Evolutionary conservation across 495 filamentous ascomycete species (phyloP), one percentile per base, ranked within the genome.

Genomic region (Annulohypoxylon stygium): DNA sequence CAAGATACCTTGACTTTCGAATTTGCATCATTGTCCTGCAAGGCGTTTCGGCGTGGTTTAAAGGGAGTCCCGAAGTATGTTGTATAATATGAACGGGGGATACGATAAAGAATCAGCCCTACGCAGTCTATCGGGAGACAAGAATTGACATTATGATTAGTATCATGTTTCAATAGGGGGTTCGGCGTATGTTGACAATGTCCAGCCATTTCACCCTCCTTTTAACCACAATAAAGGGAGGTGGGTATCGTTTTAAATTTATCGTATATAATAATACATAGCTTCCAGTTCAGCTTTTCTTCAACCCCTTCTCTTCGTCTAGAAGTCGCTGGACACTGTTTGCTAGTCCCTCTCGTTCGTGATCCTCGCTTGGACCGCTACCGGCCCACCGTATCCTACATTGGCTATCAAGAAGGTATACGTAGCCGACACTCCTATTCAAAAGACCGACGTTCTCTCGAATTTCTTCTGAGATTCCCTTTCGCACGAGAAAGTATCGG

Each of bases 341-440:
- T 8, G 90, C 89, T 74, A 99, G 74, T 3, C 88, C 86, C 61
- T 91, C 88, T 78, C 86, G 86, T 85, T 98, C 96, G 18, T 84
- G 86, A 4, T 81, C 84, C 51, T 90, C 86, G 12, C 92, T 91
- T 43, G 84, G 79, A n/a, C 93, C 96, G 80, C 93, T 95, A 3
- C 93, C 96, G 0, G 95, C 96, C 96, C 96, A 99, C 37, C 96
- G 88, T 67, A 99, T 98, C 82, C 87, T 91, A 81, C 93, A 97
- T 53, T 93, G 82, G 73, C 88, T 84, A 82, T 99, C 96, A 66
- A 99, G 80, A 63, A 99, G 84, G 82, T 97, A 99, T 26, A 94
- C 93, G 84, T 98, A 98, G 11, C 97, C 97, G 10, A 97, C 95
- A 82, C 92, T 94, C 45, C 86, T 87, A 81, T 98, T 99, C 79